phyloP scores from a whole-genome alignment of 2,329 filamentous ascomycete species.

The Lasiodiplodia hormozganensis region DNA sequence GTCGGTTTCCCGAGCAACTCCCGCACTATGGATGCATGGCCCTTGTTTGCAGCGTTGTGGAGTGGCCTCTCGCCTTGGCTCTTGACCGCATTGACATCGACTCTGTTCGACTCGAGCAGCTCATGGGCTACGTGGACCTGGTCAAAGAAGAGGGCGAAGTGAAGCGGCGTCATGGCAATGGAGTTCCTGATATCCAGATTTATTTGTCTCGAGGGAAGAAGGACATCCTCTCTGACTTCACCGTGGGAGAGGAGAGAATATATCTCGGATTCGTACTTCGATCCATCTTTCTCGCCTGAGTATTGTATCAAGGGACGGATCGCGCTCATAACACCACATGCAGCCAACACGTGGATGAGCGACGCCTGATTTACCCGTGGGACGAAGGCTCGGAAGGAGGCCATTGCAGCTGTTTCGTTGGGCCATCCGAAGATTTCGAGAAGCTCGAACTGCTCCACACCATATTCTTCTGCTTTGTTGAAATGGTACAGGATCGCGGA shows the following conservation, averaged over 20 bases:
- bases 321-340: background rate
- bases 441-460: background rate
- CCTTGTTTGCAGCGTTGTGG: background rate
- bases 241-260: background rate
- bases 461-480: background rate
- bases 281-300: background rate
- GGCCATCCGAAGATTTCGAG: background rate
- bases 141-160: background rate
- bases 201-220: background rate
- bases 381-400: background rate
- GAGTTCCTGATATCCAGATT: background rate
- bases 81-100: background rate
- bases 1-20: background rate
- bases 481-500: background rate
- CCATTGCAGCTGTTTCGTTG: background rate
- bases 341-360: background rate
- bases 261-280: background rate
- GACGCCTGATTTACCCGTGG: background rate
- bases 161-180: background rate
- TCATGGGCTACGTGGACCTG: background rate
- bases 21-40: background rate
- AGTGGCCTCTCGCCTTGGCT: background rate
- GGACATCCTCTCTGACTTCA: background rate
- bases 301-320: background rate
- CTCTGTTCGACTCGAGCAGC: background rate